Evolutionary conservation across 2,329 filamentous ascomycete species (phyloP).

Genomic region (Stromatinia cepivora): DNA sequence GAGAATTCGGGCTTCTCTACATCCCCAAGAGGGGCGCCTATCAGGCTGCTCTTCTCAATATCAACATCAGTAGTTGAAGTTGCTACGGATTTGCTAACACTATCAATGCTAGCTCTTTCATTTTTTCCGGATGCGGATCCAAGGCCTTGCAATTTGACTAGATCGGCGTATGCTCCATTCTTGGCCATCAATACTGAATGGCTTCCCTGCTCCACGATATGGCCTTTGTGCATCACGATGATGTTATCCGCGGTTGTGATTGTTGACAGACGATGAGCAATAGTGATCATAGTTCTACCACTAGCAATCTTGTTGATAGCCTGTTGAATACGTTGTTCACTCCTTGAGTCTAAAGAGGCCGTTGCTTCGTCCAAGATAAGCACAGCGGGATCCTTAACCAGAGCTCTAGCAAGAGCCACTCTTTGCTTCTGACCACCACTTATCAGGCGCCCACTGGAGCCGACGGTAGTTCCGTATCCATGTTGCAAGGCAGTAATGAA

Average conservation of each 20-base stretch:
- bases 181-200: slow-evolving; percentile 67
- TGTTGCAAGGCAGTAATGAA: slow-evolving; percentile 18
- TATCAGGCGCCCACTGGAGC: slow-evolving; percentile 64
- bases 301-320: slow-evolving; percentile 77
- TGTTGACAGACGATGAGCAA: slow-evolving; percentile 77
- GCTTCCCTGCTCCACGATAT: slow-evolving; percentile 72
- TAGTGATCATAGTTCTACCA: slow-evolving; percentile 87
- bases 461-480: slow-evolving; percentile 59
- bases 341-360: slow-evolving; percentile 74
- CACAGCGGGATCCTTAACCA: slow-evolving; percentile 55
- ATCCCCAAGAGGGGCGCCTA: slow-evolving; percentile 12
- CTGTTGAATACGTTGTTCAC: slow-evolving; percentile 85
- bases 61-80: slow-evolving; percentile 24
- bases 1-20: not conserved
- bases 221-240: slow-evolving; percentile 72
- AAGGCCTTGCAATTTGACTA: slow-evolving; percentile 60
- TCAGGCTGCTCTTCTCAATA: slow-evolving; percentile 21
- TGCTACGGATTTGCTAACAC: slow-evolving; percentile 22
- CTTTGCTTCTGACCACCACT: slow-evolving; percentile 86
- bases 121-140: slow-evolving; percentile 27
- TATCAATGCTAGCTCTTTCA: slow-evolving; percentile 28
- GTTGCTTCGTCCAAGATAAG: slow-evolving; percentile 63
- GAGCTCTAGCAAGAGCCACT: slow-evolving; percentile 67
- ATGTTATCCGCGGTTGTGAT: slow-evolving; percentile 90
- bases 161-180: slow-evolving; percentile 63